Evolutionary conservation across 805 yeast genomes (phyloP).

Genomic region (Saccharomyces jurei): DNA sequence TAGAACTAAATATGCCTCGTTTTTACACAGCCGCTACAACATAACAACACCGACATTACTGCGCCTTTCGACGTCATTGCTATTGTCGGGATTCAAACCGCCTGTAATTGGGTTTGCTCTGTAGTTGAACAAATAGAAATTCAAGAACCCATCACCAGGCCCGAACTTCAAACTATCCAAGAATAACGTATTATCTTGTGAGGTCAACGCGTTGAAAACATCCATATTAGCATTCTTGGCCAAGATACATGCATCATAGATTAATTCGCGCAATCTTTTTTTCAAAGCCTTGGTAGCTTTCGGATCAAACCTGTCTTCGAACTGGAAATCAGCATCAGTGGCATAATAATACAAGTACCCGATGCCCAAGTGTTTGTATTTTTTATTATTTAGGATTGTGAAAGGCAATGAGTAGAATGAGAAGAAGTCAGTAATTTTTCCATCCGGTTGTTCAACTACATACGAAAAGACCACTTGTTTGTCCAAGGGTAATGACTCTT

Average conservation of each 20-base stretch:
- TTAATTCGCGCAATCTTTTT: constrained; percentile 51
- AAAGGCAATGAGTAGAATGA: constrained; percentile 87
- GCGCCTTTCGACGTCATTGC: constrained; percentile 43
- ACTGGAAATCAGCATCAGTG: constrained; percentile 49
- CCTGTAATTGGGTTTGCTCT: constrained; percentile 73
- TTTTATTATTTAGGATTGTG: constrained; percentile 60
- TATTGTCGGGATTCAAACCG: constrained; percentile 57
- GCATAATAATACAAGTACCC: constrained; percentile 91
- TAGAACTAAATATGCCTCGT: not conserved
- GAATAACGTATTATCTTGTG: constrained; percentile 83
- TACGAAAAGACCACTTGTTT: constrained; percentile 59
- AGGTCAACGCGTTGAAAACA: constrained; percentile 86
- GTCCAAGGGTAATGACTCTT: constrained; percentile 11
- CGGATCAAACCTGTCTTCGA: constrained; percentile 31
- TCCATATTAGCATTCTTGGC: constrained; percentile 65
- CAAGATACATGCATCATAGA: constrained; percentile 68
- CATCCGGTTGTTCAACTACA: constrained; percentile 55
- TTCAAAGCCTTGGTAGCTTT: constrained; percentile 40
- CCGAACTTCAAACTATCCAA: constrained; percentile 81
- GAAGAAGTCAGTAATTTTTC: constrained; percentile 75
- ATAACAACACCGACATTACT: constrained; percentile 90
- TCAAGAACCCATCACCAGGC: constrained; percentile 84
- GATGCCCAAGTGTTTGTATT: constrained; percentile 63
- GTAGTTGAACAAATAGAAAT: constrained; percentile 89
- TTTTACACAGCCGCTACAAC: constrained; percentile 35